Conservation (phyloP, 805 yeast species). For the Saccharomycopsis schoenii region DNA sequence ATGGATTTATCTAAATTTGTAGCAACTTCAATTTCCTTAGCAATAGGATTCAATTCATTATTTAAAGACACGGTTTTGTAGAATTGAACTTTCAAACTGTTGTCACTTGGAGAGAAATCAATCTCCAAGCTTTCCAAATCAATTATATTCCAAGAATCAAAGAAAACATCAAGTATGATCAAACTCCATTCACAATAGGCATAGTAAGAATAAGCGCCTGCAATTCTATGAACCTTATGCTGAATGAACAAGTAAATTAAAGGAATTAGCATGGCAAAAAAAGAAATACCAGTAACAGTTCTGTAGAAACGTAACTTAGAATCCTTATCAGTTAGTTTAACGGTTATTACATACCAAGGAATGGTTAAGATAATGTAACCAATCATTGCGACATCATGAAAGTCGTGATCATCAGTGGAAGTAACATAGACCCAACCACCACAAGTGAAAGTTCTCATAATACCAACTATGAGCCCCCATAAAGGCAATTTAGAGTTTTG, state of each 20-base stretch:
- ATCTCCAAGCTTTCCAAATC: slow-evolving; percentile 64
- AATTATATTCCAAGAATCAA: slow-evolving; percentile 67
- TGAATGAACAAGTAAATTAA: slow-evolving; percentile 82
- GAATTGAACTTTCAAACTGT: slow-evolving; percentile 12
- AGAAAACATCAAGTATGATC: slow-evolving; percentile 71
- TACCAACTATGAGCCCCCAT: slow-evolving; percentile 49
- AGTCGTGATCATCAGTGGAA: slow-evolving; percentile 93
- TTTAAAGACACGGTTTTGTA: slow-evolving; percentile 17
- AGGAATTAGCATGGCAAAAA: slow-evolving; percentile 70
- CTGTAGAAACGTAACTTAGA: slow-evolving; percentile 43
- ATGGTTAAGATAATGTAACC: slow-evolving; percentile 76
- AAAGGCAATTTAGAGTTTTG: slow-evolving; percentile 26
- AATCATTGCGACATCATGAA: slow-evolving; percentile 94
- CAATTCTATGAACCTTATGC: slow-evolving; percentile 75
- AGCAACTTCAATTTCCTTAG: slow-evolving; percentile 21
- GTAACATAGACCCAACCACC: slow-evolving; percentile 99
- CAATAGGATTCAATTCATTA: slow-evolving; percentile 21
- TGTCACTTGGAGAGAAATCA: slow-evolving; percentile 19
- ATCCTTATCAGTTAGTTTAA: slow-evolving; percentile 38
- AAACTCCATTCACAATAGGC: slow-evolving; percentile 94
- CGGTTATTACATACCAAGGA: slow-evolving; percentile 76
- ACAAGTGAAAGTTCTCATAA: slow-evolving; percentile 84
- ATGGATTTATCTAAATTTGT: slow-evolving; percentile 18
- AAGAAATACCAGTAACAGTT: slow-evolving; percentile 42
- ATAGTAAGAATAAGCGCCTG: slow-evolving; percentile 94